A percentile compares a stretch with the other conserved stretches of the same genome.
phyloP scores from a whole-genome alignment of 768 basidiomycete genomes.

The Tephrocybe sp. region DNA sequence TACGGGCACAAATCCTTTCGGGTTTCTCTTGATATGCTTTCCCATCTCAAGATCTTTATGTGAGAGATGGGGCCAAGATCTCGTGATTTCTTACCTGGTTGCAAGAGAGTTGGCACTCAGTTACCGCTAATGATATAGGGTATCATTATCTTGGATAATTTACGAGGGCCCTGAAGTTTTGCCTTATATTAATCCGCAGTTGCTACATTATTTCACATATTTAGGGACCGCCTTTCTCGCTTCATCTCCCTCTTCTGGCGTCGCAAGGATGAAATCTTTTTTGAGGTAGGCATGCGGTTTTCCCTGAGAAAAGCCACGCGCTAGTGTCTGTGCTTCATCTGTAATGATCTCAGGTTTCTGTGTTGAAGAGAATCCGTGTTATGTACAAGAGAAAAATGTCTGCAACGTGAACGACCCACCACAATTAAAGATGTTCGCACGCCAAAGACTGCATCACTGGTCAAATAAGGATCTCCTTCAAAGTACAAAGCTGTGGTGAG shows the following conservation, averaged over 20 bases:
- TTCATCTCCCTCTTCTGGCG: slow-evolving; percentile 31
- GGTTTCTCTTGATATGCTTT: no score
- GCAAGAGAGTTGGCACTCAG: no score
- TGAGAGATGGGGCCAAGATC: no score
- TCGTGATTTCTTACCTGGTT: no score
- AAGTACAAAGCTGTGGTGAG: slow-evolving; percentile 76
- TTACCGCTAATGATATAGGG: no score
- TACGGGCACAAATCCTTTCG: no score
- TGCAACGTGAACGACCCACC: slow-evolving; percentile 38
- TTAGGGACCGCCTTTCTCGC: slow-evolving; percentile 24
- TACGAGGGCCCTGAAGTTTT: no score
- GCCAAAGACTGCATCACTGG: slow-evolving; percentile 78
- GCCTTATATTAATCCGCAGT: no score
- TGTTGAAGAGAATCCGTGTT: background rate
- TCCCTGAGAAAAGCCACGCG: slow-evolving; percentile 47
- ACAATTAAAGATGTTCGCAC: slow-evolving; percentile 77
- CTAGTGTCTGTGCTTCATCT: slow-evolving; percentile 50
- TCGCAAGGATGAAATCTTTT: slow-evolving; percentile 40
- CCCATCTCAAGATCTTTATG: no score
- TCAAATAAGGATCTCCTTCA: slow-evolving; percentile 62
- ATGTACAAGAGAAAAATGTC: background rate
- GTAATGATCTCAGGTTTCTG: slow-evolving; percentile 53
- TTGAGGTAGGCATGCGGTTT: slow-evolving; percentile 37
- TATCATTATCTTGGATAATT: no score
- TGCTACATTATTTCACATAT: background rate